Conservation (phyloP, 345 rosid genomes). For the Erucastrum elatum region DNA sequence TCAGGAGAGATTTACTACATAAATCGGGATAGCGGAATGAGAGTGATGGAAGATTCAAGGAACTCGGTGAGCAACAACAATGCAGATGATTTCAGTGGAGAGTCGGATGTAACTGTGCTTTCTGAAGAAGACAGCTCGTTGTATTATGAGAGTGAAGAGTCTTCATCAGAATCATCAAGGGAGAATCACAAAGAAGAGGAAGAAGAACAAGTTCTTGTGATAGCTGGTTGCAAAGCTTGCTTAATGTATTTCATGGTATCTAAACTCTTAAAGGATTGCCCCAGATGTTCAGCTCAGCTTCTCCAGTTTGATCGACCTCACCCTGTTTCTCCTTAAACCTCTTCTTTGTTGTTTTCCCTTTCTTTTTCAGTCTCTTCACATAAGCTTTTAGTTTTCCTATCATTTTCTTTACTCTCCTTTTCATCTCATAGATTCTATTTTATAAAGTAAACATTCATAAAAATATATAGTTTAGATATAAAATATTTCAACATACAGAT, state of each 20-base stretch:
- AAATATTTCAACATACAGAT: too few relatives aligned
- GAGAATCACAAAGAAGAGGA: conserved; percentile 29
- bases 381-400: neutral
- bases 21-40: conserved; percentile 73
- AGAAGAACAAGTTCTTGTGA: conserved; percentile 63
- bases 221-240: conserved; percentile 93
- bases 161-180: conserved; percentile 58
- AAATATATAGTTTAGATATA: too few relatives aligned
- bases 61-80: neutral
- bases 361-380: too few relatives aligned
- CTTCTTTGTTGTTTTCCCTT: neutral
- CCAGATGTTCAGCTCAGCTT: conserved; percentile 74
- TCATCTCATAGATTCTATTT: too few relatives aligned
- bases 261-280: conserved; percentile 73
- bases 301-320: conserved; percentile 76
- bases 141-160: conserved; percentile 66
- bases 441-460: too few relatives aligned
- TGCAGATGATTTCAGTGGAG: neutral
- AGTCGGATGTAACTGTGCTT: conserved; percentile 43
- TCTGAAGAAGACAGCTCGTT: conserved; percentile 55
- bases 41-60: conserved; percentile 71
- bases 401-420: neutral
- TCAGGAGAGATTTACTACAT: conserved; percentile 84
- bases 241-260: conserved; percentile 94
- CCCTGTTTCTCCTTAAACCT: conserved; percentile 44